phyloP scores from a whole-genome alignment of 1,284 basidiomycete genomes.

The Irpex rosettiformis region DNA sequence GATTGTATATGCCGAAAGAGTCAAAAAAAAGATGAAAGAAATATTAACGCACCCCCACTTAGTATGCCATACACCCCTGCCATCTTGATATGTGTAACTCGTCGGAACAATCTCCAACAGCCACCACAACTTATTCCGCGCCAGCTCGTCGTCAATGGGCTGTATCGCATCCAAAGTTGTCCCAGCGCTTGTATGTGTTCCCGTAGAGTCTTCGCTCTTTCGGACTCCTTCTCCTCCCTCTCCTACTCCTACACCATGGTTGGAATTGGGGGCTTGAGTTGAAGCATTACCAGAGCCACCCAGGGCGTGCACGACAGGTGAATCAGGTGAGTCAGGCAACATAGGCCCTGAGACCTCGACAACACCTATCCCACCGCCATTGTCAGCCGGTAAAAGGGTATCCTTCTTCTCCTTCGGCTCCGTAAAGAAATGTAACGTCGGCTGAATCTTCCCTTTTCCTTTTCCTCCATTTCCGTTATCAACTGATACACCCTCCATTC shows the following conservation, averaged over 20 bases:
- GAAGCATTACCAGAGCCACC: too few relatives aligned
- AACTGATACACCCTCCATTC: not conserved
- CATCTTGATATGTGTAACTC: constrained; percentile 34
- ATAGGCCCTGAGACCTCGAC: too few relatives aligned
- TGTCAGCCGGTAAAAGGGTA: not conserved
- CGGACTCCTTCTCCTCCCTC: not conserved
- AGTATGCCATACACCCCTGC: constrained; percentile 31
- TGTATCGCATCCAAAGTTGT: constrained; percentile 26
- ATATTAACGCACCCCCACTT: constrained; percentile 34
- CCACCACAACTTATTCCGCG: constrained; percentile 33
- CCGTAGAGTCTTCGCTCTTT: constrained; percentile 3
- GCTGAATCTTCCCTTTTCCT: not conserved
- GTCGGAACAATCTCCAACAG: constrained; percentile 40
- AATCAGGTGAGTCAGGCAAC: too few relatives aligned
- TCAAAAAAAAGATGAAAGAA: not conserved
- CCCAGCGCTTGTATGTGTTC: constrained; percentile 11
- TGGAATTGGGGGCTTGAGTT: too few relatives aligned
- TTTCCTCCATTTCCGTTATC: not conserved
- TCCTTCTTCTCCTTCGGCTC: not conserved
- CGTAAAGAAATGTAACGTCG: not conserved
- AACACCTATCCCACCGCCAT: not conserved
- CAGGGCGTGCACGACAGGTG: too few relatives aligned
- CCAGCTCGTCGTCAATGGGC: constrained; percentile 35
- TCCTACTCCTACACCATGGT: too few relatives aligned
- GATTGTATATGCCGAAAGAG: not conserved